A percentile compares a stretch with the other conserved stretches of the same genome.
These are phyloP conservation scores for Trifolium repens DNA, from an alignment of 306 rosid genomes.

Conservation along the genomic window DNA sequence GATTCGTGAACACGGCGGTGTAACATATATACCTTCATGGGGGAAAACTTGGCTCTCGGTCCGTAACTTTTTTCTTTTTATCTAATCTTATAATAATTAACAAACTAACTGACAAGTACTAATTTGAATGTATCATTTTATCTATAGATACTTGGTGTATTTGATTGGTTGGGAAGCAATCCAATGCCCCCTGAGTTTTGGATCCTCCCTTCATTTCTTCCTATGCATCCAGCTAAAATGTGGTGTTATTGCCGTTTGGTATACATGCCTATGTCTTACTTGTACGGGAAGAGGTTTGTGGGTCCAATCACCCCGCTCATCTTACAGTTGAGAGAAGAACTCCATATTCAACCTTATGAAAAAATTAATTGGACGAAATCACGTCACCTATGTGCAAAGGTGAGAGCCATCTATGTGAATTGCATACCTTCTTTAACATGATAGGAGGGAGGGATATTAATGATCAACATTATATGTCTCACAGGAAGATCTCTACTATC, in stretches of 20 bases:
- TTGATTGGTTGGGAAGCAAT: conserved; percentile 73
- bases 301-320: conserved; percentile 81
- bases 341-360: conserved; percentile 56
- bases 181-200: conserved; percentile 93
- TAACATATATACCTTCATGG: conserved; percentile 73
- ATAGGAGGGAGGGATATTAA: not conserved
- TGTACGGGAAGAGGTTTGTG: conserved; percentile 75
- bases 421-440: not conserved
- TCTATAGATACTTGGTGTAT: conserved; percentile 71
- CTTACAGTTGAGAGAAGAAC: conserved; percentile 63
- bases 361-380: conserved; percentile 64
- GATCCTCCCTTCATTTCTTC: conserved; percentile 80
- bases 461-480: not conserved
- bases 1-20: conserved; percentile 79
- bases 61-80: conserved; percentile 40
- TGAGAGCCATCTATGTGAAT: conserved; percentile 25
- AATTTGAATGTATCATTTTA: not conserved
- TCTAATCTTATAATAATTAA: not conserved
- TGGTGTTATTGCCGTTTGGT: conserved; percentile 82
- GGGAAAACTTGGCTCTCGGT: conserved; percentile 93
- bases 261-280: conserved; percentile 88
- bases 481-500: conserved; percentile 72
- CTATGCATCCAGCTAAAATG: conserved; percentile 93
- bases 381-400: conserved; percentile 72
- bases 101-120: not conserved